Evolutionary conservation across 768 basidiomycete species (phyloP).

Genomic region (Lactifluus echinatus): DNA sequence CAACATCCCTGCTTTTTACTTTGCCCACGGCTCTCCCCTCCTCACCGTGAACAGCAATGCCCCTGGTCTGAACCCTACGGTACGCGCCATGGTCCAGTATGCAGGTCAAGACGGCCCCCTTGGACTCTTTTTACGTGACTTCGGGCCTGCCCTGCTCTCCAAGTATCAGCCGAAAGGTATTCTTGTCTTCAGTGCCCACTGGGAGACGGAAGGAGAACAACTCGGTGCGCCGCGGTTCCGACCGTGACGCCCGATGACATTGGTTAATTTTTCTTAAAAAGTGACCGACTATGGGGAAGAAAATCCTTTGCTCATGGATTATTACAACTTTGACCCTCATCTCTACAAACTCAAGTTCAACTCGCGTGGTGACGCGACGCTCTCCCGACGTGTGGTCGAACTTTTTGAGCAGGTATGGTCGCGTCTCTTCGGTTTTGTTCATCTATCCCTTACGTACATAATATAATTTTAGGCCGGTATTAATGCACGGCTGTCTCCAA

Average conservation of each 20-base stretch:
- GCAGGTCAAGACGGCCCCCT: conserved; percentile 47
- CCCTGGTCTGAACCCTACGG: background rate
- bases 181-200: conserved; percentile 77
- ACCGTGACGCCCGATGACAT: background rate
- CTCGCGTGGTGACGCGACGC: conserved; percentile 49
- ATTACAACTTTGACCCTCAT: conserved; percentile 54
- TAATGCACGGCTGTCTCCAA: conserved; percentile 40
- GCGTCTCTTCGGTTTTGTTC: background rate
- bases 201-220: conserved; percentile 56
- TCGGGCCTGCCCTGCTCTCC: conserved; percentile 52
- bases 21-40: conserved; percentile 59
- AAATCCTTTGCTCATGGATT: conserved; percentile 69
- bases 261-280: conserved; percentile 22
- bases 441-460: background rate
- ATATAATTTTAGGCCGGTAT: conserved; percentile 42
- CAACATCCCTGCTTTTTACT: conserved; percentile 71
- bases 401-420: conserved; percentile 43
- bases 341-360: conserved; percentile 60
- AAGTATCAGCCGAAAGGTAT: conserved; percentile 77
- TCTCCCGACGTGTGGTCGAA: conserved; percentile 53
- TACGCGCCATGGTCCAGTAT: conserved; percentile 15
- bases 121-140: conserved; percentile 50
- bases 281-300: conserved; percentile 73
- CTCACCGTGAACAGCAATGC: conserved; percentile 29
- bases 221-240: conserved; percentile 35